Conservation (phyloP, 2,329 filamentous ascomycete species). For the Fusarium succisae region DNA sequence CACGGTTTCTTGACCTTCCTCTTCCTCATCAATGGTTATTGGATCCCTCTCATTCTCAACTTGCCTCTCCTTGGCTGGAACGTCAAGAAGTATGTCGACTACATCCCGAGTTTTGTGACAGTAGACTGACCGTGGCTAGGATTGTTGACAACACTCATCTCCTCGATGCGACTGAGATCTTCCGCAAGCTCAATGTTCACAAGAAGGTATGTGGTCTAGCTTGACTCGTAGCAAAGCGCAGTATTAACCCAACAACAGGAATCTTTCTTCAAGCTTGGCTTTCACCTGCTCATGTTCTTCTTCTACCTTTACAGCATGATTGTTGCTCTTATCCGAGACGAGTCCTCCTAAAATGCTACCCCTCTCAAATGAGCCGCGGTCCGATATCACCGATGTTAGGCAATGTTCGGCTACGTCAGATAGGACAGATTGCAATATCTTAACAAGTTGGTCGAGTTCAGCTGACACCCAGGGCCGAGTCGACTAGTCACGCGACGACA, state of each 20-base stretch:
- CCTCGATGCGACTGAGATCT: slow-evolving; percentile 97
- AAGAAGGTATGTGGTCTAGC: slow-evolving; percentile 77
- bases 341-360: slow-evolving; percentile 73
- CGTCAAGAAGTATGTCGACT: slow-evolving; percentile 85
- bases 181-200: slow-evolving; percentile 98
- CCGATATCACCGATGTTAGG: slow-evolving; percentile 16
- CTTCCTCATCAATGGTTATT: slow-evolving; percentile 99
- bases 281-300: slow-evolving; percentile 99
- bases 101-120: background rate
- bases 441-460: slow-evolving; percentile 19
- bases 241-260: slow-evolving; percentile 67
- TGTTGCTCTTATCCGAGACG: slow-evolving; percentile 94
- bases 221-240: background rate
- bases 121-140: slow-evolving; percentile 59
- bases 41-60: slow-evolving; percentile 92
- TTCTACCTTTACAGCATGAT: slow-evolving; percentile 99
- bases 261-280: slow-evolving; percentile 98
- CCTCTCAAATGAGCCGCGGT: slow-evolving; percentile 25
- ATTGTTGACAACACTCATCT: slow-evolving; percentile 98
- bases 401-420: slow-evolving; percentile 7
- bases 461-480: slow-evolving; percentile 30
- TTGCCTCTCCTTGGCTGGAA: slow-evolving; percentile 93
- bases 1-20: slow-evolving; percentile 95
- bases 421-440: slow-evolving; percentile 19
- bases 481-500: slow-evolving; percentile 34